Evolutionary conservation across 2,329 filamentous ascomycete species (phyloP).

Genomic region (Akanthomyces lecanii): DNA sequence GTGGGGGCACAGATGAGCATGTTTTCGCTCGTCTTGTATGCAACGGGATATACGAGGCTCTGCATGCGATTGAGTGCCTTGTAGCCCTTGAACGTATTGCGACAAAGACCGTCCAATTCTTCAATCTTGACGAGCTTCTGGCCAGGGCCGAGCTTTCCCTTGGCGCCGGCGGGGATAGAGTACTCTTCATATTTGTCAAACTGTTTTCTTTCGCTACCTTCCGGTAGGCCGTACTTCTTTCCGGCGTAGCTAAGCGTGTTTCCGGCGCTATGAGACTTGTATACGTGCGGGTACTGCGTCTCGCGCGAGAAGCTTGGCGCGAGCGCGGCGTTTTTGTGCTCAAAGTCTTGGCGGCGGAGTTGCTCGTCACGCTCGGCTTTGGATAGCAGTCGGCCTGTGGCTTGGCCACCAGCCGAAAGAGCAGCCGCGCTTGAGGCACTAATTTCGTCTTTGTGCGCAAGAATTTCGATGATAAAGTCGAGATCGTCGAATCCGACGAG

Average conservation of each 20-base stretch:
- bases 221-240: slow-evolving; percentile 75
- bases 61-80: slow-evolving; percentile 96
- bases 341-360: slow-evolving; percentile 68
- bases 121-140: slow-evolving; percentile 74
- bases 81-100: slow-evolving; percentile 90
- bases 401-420: slow-evolving; percentile 29
- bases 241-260: slow-evolving; percentile 80
- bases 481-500: slow-evolving; percentile 90
- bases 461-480: slow-evolving; percentile 88
- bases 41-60: slow-evolving; percentile 90
- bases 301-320: slow-evolving; percentile 68
- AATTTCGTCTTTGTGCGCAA: slow-evolving; percentile 70
- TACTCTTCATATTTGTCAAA: slow-evolving; percentile 84
- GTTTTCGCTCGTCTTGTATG: slow-evolving; percentile 93
- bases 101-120: slow-evolving; percentile 84
- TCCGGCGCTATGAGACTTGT: slow-evolving; percentile 75
- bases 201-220: slow-evolving; percentile 68
- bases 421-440: slow-evolving; percentile 41
- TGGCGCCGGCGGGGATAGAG: slow-evolving; percentile 74
- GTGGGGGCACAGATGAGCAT: slow-evolving; percentile 98
- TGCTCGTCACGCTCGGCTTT: slow-evolving; percentile 74
- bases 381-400: slow-evolving; percentile 58
- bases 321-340: slow-evolving; percentile 76
- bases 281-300: slow-evolving; percentile 87
- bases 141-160: slow-evolving; percentile 67